Conservation (phyloP, 2,329 filamentous ascomycete genomes). For the Penicillium sp. region DNA sequence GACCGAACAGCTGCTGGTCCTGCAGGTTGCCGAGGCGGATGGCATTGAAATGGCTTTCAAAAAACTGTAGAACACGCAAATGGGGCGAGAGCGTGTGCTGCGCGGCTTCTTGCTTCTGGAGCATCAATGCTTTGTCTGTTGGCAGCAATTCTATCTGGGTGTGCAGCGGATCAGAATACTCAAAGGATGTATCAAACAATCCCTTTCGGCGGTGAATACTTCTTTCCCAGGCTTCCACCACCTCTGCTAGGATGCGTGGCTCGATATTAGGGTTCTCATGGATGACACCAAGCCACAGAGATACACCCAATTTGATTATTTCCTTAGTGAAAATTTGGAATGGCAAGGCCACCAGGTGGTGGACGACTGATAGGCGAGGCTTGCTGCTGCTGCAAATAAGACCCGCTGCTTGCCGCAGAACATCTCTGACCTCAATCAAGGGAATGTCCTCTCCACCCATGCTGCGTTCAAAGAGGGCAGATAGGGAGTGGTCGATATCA, state of each 20-base stretch:
- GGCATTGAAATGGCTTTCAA: conserved; percentile 93
- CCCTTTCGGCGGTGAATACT: conserved; percentile 77
- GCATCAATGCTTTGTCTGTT: conserved; percentile 74
- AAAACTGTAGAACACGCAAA: conserved; percentile 79
- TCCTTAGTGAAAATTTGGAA: conserved; percentile 93
- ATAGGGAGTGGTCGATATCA: conserved; percentile 60
- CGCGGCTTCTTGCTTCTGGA: conserved; percentile 73
- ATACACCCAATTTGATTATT: conserved; percentile 92
- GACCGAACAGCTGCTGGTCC: conserved; percentile 76
- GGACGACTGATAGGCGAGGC: conserved; percentile 76
- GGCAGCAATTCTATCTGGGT: conserved; percentile 90
- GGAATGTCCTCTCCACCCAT: conserved; percentile 68
- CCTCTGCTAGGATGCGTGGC: conserved; percentile 79
- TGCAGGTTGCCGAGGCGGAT: conserved; percentile 82
- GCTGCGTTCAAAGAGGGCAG: conserved; percentile 71
- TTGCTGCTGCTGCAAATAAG: conserved; percentile 76
- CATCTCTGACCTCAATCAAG: conserved; percentile 74
- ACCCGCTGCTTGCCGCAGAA: conserved; percentile 80
- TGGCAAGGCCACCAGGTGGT: conserved; percentile 87
- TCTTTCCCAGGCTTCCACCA: conserved; percentile 87
- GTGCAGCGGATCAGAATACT: conserved; percentile 81
- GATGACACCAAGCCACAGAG: conserved; percentile 93
- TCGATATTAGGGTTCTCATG: conserved; percentile 92
- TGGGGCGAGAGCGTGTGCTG: conserved; percentile 87
- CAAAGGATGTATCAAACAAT: conserved; percentile 73